These are phyloP conservation scores for Lasiodiplodia hormozganensis DNA, from an alignment of 2,329 filamentous ascomycete genomes.

Conservation along the genomic window DNA sequence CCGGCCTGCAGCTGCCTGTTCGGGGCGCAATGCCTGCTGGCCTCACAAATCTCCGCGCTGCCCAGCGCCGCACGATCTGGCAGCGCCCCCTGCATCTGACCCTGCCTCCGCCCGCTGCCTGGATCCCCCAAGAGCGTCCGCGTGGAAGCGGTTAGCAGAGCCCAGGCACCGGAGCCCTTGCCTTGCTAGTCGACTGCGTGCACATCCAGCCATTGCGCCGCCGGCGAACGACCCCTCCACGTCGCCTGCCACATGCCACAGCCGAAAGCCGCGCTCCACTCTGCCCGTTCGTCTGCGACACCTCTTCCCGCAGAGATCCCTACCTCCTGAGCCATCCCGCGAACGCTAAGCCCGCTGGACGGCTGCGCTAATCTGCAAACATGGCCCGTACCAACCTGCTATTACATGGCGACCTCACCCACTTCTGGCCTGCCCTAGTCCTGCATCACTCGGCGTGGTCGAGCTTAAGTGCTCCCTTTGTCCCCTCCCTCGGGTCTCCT, in stretches of 20 bases:
- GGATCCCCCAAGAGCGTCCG: slow-evolving; percentile 1
- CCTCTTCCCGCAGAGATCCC: slow-evolving; percentile 11
- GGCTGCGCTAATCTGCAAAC: slow-evolving; percentile 3
- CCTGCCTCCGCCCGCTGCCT: slow-evolving; percentile 6
- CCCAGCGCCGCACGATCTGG: slow-evolving; percentile 19
- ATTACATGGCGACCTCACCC: neutral
- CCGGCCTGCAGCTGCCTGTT: slow-evolving; percentile 11
- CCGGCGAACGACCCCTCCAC: slow-evolving; percentile 4
- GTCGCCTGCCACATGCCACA: slow-evolving; percentile 9
- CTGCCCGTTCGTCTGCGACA: slow-evolving; percentile 10
- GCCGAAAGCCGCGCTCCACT: slow-evolving; percentile 12
- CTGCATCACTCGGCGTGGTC: slow-evolving; percentile 11
- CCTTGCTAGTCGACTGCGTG: neutral
- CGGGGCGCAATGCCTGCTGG: neutral
- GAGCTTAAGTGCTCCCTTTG: slow-evolving; percentile 21
- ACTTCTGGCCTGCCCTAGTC: neutral
- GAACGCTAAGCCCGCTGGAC: slow-evolving; percentile 6
- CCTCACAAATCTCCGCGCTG: slow-evolving; percentile 24
- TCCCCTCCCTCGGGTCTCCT: neutral
- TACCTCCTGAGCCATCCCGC: slow-evolving; percentile 20
- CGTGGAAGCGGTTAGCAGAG: slow-evolving; percentile 10
- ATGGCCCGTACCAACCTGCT: neutral
- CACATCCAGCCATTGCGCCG: slow-evolving; percentile 3
- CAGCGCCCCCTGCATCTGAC: slow-evolving; percentile 22
- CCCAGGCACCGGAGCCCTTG: neutral